Evolutionary conservation across 2,329 filamentous ascomycete genomes (phyloP), one percentile per base, ranked within the genome.

Genomic region (Cladosporium austrohemisphaericum): DNA sequence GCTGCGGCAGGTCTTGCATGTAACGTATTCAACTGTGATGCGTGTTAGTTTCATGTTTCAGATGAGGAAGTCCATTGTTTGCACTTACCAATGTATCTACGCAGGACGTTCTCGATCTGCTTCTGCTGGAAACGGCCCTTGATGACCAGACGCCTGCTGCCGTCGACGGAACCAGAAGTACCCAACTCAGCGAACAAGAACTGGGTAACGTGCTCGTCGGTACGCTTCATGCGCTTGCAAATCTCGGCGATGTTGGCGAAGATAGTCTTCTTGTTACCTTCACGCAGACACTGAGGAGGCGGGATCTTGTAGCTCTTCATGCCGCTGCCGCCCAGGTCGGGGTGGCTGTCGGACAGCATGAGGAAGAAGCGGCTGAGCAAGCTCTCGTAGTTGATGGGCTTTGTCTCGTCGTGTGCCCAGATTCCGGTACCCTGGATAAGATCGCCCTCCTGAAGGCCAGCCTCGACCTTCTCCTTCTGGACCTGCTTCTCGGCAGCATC

Each of bases 201-300:
- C 63, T 92, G 86, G 46, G 90, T 97, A 59, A 98, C 66, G 59
- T 68, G 93, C 74, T 98, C 93, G 67, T 97, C 92, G 56, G 88
- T 91, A 71, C 93, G 84, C 84, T 98, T 98, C 91, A 98, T 97
- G 64, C 92, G 84, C 81, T 95, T 95, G 81, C 90, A 95, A 65
- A 98, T 97, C 69, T 98, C 93, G 69, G 89, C 83, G 67, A 98
- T 93, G 77, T 98, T 98, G 77, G 92, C 93, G 66, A 98, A 98
- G 66, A 98, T 95, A 55, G 93, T 98, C 85, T 95, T 95, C 83
- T 95, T 94, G 84, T 98, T 98, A 70, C 93, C 93, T 90, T 98
- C 93, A 76, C 93, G 91, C 67, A 97, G 83, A 76, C 93, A 97
- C 77, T 98, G 93, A 43, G 93, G 93, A 46, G 93, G 93, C 45